Conservation (phyloP, 1,139 yeast genomes). For the Meyerozyma elateridarum region DNA sequence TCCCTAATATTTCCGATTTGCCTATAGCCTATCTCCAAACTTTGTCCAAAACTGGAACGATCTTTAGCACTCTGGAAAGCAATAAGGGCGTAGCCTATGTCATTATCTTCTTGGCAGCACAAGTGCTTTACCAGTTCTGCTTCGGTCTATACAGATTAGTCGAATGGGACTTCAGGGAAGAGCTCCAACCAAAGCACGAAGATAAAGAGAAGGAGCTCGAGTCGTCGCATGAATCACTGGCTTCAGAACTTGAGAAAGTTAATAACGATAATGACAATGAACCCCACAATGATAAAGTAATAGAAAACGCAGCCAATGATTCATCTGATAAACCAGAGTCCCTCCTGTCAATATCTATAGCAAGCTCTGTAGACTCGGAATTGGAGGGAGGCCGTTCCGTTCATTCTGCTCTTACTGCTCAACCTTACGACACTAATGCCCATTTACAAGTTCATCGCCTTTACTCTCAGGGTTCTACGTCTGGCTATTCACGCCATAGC, state of each 20-base stretch:
- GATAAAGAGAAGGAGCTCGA: conserved; percentile 11
- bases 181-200: conserved; percentile 11
- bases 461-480: neutral
- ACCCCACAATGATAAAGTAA: neutral
- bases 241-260: too few species aligned
- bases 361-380: conserved; percentile 2
- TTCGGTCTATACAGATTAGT: conserved; percentile 69
- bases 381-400: neutral
- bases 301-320: neutral
- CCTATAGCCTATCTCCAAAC: conserved; percentile 90
- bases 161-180: conserved; percentile 61
- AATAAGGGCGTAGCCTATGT: conserved; percentile 82
- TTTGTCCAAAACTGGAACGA: conserved; percentile 57
- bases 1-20: conserved; percentile 72
- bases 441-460: neutral
- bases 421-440: neutral
- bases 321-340: neutral
- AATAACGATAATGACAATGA: neutral
- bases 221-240: neutral
- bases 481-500: neutral
- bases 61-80: conserved; percentile 55
- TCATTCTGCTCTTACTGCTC: neutral
- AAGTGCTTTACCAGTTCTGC: conserved; percentile 67
- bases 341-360: too few species aligned
- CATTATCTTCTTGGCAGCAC: conserved; percentile 72